These are phyloP conservation scores for Stachybotrys elegans DNA, from an alignment of 2,329 filamentous ascomycete genomes.

Conservation along the genomic window DNA sequence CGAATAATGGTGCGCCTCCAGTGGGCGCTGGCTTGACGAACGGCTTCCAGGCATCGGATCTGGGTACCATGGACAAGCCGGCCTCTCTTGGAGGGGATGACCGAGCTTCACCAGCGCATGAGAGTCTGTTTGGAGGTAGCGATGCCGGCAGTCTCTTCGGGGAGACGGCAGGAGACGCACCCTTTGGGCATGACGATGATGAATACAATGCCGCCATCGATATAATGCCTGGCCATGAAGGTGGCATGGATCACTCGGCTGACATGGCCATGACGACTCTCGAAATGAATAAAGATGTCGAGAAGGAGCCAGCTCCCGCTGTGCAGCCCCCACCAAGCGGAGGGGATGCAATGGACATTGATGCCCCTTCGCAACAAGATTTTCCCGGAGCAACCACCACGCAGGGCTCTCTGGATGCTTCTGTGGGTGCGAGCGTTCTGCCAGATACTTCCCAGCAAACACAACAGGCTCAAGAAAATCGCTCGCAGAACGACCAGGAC, in stretches of 20 bases:
- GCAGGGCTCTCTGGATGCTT: too few relatives aligned
- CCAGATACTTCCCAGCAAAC: not conserved
- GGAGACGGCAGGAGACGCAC: constrained; percentile 56
- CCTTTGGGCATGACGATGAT: constrained; percentile 78
- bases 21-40: constrained; percentile 41
- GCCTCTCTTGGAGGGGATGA: constrained; percentile 41
- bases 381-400: not conserved
- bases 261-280: constrained; percentile 36
- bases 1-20: constrained; percentile 63
- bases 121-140: constrained; percentile 78
- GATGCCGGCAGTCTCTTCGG: constrained; percentile 83
- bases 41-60: constrained; percentile 14
- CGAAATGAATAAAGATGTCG: constrained; percentile 19
- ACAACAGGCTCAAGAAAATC: not conserved
- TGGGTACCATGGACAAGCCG: constrained; percentile 8
- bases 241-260: constrained; percentile 36
- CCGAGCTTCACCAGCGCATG: constrained; percentile 63
- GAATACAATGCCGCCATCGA: constrained; percentile 75
- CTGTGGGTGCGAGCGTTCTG: too few relatives aligned
- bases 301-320: constrained; percentile 19
- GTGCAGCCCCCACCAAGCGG: constrained; percentile 14
- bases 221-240: constrained; percentile 35
- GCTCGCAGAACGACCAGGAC: not conserved
- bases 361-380: constrained; percentile 12
- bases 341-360: constrained; percentile 25